Conservation (phyloP, 331 rosid genomes). For the Ulmus americana region DNA sequence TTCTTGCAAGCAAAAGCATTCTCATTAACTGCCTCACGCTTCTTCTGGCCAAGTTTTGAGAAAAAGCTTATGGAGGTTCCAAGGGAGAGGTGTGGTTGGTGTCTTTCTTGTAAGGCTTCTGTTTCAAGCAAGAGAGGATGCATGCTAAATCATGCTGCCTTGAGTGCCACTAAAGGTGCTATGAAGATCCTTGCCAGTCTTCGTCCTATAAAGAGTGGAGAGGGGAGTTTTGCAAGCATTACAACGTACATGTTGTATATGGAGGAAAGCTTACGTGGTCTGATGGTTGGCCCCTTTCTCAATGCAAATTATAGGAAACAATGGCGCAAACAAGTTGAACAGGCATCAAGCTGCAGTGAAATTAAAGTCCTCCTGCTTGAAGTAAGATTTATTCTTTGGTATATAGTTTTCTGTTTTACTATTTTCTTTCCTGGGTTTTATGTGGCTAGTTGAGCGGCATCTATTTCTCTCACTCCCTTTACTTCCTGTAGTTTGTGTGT, state of each 20-base stretch:
- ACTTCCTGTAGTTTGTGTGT: not conserved
- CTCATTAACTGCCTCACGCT: constrained; percentile 68
- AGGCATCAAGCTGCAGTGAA: constrained; percentile 46
- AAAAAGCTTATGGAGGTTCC: constrained; percentile 92
- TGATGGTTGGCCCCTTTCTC: constrained; percentile 68
- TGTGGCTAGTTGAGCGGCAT: constrained; percentile 1
- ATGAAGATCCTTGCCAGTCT: constrained; percentile 57
- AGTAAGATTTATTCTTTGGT: constrained; percentile 48
- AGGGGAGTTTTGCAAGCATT: constrained; percentile 68
- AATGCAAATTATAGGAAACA: constrained; percentile 52
- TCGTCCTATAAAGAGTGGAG: constrained; percentile 63
- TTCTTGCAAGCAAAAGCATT: constrained; percentile 83
- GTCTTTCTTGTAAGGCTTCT: constrained; percentile 78
- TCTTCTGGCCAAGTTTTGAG: constrained; percentile 94
- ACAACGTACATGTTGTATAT: constrained; percentile 65
- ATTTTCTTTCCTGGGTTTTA: constrained; percentile 7
- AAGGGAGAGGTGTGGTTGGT: constrained; percentile 99
- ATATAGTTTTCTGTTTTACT: not conserved
- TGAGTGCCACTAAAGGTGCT: constrained; percentile 82
- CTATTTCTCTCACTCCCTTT: not conserved
- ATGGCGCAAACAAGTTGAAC: constrained; percentile 67
- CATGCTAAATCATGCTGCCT: constrained; percentile 85
- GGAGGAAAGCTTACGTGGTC: constrained; percentile 76
- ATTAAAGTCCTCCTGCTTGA: constrained; percentile 62
- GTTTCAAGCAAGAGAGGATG: constrained; percentile 91